Conservation (phyloP, 2,329 filamentous ascomycete genomes). For the Tolypocladium nubicola region DNA sequence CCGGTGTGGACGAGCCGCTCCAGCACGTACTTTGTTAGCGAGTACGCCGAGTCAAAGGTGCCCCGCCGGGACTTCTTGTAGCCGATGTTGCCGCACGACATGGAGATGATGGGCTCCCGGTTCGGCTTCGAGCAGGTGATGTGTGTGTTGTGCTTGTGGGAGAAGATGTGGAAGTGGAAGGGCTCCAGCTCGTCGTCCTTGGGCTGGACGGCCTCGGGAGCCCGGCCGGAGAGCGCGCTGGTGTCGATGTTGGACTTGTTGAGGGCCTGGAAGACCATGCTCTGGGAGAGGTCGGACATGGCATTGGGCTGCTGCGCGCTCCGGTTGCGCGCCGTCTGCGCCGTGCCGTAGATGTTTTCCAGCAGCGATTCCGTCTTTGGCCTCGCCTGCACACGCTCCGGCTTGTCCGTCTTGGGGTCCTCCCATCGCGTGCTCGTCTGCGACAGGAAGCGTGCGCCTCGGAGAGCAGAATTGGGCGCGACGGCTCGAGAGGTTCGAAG, state of each 20-base stretch:
- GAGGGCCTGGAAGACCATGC: constrained; percentile 27
- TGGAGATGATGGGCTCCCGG: constrained; percentile 65
- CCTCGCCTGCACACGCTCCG: constrained; percentile 11
- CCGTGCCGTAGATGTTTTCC: constrained; percentile 21
- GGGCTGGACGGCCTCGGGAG: constrained; percentile 9
- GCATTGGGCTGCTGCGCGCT: constrained; percentile 13
- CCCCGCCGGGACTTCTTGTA: constrained; percentile 74
- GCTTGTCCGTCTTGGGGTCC: constrained; percentile 11
- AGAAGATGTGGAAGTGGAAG: constrained; percentile 79
- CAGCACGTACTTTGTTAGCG: constrained; percentile 74
- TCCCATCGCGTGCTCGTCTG: constrained; percentile 22
- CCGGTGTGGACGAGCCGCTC: constrained; percentile 75
- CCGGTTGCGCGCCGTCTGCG: constrained; percentile 8
- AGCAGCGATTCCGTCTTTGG: constrained; percentile 19
- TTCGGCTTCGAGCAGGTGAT: constrained; percentile 81
- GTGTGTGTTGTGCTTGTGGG: constrained; percentile 91
- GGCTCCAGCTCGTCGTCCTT: constrained; percentile 41
- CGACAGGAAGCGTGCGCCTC: constrained; percentile 25
- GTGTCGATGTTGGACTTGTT: constrained; percentile 22
- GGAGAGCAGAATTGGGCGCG: constrained; percentile 10
- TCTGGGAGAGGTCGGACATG: constrained; percentile 25
- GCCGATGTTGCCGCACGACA: constrained; percentile 82
- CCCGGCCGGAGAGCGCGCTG: constrained; percentile 15
- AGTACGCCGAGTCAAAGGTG: constrained; percentile 85
- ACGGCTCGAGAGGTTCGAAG: constrained; percentile 14